Evolutionary conservation across 441 rosid genomes (phyloP).

Genomic region (Pelargonium citronellum): DNA sequence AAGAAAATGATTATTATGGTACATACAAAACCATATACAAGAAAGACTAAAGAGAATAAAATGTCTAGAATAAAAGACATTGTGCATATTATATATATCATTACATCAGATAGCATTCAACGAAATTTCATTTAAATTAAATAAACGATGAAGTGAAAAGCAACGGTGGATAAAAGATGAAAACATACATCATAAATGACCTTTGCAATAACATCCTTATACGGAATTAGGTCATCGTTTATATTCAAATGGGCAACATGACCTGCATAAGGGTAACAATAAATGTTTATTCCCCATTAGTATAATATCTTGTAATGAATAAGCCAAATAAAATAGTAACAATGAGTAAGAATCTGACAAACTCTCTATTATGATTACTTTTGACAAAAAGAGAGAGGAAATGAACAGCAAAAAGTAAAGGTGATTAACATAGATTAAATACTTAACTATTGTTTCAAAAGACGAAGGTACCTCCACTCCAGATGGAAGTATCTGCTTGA

Average conservation of each 20-base stretch:
- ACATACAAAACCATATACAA: background rate
- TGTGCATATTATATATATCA: background rate
- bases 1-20: no score
- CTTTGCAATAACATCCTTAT: slow-evolving; percentile 80
- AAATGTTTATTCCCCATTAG: slow-evolving; percentile 23
- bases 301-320: slow-evolving; percentile 6
- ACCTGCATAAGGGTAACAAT: slow-evolving; percentile 44
- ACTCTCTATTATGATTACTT: background rate
- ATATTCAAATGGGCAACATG: slow-evolving; percentile 88
- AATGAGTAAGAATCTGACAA: background rate
- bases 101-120: background rate
- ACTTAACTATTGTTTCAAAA: slow-evolving; percentile 90
- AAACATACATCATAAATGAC: slow-evolving; percentile 78
- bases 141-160: slow-evolving; percentile 13
- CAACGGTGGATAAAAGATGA: slow-evolving; percentile 4
- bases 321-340: slow-evolving; percentile 1
- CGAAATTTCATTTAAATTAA: background rate
- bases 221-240: slow-evolving; percentile 68
- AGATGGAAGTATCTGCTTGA: slow-evolving; percentile 80
- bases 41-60: background rate
- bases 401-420: slow-evolving; percentile 2
- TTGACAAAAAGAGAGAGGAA: slow-evolving; percentile 2
- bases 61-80: background rate
- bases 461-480: slow-evolving; percentile 90
- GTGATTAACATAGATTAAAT: slow-evolving; percentile 20